Conservation (phyloP, 73 alveolate genomes). For the Paraurostyla sp. region DNA sequence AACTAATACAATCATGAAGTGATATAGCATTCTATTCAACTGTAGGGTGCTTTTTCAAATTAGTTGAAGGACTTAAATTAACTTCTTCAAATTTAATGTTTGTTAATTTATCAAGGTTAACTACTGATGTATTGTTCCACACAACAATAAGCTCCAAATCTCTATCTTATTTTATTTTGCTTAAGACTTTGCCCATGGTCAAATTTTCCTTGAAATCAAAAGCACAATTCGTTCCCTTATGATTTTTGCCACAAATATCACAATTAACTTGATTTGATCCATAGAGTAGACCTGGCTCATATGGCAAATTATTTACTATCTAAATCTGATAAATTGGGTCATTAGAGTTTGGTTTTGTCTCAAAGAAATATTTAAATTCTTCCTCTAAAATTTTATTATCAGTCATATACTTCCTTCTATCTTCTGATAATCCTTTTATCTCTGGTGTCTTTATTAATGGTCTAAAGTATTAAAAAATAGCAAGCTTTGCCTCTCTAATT, state of each 20-base stretch:
- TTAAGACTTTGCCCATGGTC: not conserved
- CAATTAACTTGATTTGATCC: conserved; percentile 13
- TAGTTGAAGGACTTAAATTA: not conserved
- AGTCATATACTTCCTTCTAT: not conserved
- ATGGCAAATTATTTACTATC: conserved; percentile 39
- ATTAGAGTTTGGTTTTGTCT: not conserved
- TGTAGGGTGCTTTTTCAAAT: conserved; percentile 6
- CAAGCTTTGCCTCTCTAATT: conserved; percentile 9
- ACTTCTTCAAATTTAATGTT: not conserved
- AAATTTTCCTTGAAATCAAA: conserved; percentile 41
- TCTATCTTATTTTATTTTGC: not conserved
- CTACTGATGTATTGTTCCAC: not conserved
- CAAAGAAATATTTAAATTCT: conserved; percentile 51
- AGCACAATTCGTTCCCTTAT: conserved; percentile 46
- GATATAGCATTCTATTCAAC: conserved; percentile 54
- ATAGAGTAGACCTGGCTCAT: not conserved
- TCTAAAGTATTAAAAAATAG: conserved; percentile 25
- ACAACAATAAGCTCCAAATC: not conserved
- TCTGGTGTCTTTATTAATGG: not conserved
- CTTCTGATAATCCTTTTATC: not conserved
- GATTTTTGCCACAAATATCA: conserved; percentile 53
- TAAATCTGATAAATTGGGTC: conserved; percentile 1
- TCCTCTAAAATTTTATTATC: not conserved
- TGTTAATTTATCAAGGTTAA: not conserved
- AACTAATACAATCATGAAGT: conserved; percentile 82